phyloP scores from a whole-genome alignment of 441 rosid species.

The Dalechampia spathulata region DNA sequence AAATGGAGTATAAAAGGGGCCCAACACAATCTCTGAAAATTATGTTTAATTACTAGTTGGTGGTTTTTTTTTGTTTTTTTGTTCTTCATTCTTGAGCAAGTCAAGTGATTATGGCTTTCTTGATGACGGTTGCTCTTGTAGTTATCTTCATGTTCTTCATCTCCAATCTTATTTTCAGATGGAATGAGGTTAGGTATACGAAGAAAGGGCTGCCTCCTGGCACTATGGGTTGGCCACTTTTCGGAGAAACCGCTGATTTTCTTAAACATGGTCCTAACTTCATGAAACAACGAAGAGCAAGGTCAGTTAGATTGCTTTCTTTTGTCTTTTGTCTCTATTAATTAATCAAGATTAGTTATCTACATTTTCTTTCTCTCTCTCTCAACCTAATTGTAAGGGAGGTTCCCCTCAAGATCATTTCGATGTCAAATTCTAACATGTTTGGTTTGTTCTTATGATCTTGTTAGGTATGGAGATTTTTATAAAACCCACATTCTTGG shows the following conservation, averaged over 20 bases:
- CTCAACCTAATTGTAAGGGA: too few species aligned
- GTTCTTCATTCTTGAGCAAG: too few species aligned
- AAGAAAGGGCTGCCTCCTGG: slow-evolving; percentile 89
- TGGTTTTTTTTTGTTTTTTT: too few species aligned
- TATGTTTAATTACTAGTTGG: too few species aligned
- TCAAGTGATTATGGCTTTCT: slow-evolving; percentile 74
- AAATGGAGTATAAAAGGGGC: too few species aligned
- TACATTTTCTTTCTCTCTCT: too few species aligned
- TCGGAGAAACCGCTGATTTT: slow-evolving; percentile 91
- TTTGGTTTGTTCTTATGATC: not conserved
- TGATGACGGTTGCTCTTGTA: slow-evolving; percentile 35
- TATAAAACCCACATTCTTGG: slow-evolving; percentile 90
- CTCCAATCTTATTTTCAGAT: slow-evolving; percentile 59
- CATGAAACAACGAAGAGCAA: slow-evolving; percentile 73
- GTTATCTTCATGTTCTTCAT: slow-evolving; percentile 38
- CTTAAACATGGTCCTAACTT: slow-evolving; percentile 91
- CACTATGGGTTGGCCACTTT: slow-evolving; percentile 96
- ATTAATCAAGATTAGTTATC: too few species aligned
- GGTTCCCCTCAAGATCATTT: too few species aligned
- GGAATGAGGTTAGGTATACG: slow-evolving; percentile 75
- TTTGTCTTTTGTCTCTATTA: not conserved
- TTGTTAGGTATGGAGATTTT: slow-evolving; percentile 57
- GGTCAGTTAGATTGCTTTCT: slow-evolving; percentile 36
- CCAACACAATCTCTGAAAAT: too few species aligned
- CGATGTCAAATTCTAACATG: not conserved